Conservation (phyloP, 805 yeast genomes). For the Candida suzukii region DNA sequence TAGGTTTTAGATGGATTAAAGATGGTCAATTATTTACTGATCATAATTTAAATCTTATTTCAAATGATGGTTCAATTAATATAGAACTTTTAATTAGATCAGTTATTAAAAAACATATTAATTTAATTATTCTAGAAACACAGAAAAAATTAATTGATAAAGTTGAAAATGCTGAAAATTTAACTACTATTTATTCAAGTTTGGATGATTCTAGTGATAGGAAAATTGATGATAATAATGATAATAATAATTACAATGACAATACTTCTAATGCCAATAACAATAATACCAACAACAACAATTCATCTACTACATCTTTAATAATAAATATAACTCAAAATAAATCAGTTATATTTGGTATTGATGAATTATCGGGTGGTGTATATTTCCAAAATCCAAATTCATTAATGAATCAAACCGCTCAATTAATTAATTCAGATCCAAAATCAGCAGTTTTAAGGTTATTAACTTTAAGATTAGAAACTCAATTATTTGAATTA, state of each 20-base stretch:
- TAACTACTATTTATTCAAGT: slow-evolving; percentile 17
- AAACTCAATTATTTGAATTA: slow-evolving; percentile 43
- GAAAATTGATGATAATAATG: no score
- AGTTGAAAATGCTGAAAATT: slow-evolving; percentile 21
- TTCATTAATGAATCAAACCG: slow-evolving; percentile 27
- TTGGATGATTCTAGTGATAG: slow-evolving; percentile 1
- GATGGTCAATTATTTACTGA: slow-evolving; percentile 32
- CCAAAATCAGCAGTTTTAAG: slow-evolving; percentile 20
- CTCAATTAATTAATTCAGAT: slow-evolving; percentile 23
- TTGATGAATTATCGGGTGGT: slow-evolving; percentile 32
- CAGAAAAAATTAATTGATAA: slow-evolving; percentile 21
- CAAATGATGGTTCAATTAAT: slow-evolving; percentile 24
- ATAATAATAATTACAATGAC: no score
- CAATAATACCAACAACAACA: slow-evolving; percentile 10
- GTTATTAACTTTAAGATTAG: slow-evolving; percentile 40
- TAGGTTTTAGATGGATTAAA: slow-evolving; percentile 57
- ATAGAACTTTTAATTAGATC: slow-evolving; percentile 31
- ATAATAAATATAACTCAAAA: slow-evolving; percentile 21
- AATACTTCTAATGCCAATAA: no score
- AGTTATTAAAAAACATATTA: slow-evolving; percentile 34
- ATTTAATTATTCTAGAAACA: slow-evolving; percentile 26
- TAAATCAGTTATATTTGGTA: slow-evolving; percentile 21
- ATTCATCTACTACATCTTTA: slow-evolving; percentile 12
- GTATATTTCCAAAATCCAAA: slow-evolving; percentile 40
- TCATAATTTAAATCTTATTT: slow-evolving; percentile 21